These are phyloP conservation scores for Colletotrichum paranaense DNA, from an alignment of 2,329 filamentous ascomycete genomes.

Conservation along the genomic window DNA sequence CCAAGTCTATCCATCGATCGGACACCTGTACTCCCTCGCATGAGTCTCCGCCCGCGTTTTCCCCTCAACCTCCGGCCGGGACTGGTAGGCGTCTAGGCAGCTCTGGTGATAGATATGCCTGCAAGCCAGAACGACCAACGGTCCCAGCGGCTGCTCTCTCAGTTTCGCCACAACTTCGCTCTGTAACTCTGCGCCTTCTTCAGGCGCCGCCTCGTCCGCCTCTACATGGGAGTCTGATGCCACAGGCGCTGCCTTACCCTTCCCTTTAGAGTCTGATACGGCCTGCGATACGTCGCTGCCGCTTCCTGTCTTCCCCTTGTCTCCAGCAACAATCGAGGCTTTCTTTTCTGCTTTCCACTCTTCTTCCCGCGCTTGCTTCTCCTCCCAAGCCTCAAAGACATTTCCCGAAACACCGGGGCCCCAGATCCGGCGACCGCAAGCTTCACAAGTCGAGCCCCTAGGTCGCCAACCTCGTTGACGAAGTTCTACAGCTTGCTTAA, in stretches of 20 bases:
- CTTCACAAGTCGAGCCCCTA: constrained; percentile 86
- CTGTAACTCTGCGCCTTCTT: constrained; percentile 48
- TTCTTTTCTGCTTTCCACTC: constrained; percentile 57
- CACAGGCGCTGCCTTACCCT: constrained; percentile 68
- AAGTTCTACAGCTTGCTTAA: constrained; percentile 78
- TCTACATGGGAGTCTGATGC: constrained; percentile 40
- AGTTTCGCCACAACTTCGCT: constrained; percentile 43
- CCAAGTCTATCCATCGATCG: constrained; percentile 62
- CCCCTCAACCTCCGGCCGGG: constrained; percentile 58
- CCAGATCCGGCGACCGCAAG: constrained; percentile 86
- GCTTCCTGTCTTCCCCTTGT: constrained; percentile 49
- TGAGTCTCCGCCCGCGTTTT: constrained; percentile 51
- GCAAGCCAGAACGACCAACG: constrained; percentile 76
- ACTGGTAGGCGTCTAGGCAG: constrained; percentile 75
- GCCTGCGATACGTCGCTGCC: constrained; percentile 21
- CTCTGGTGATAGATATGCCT: constrained; percentile 77
- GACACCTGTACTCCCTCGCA: constrained; percentile 65
- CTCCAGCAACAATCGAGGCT: constrained; percentile 47
- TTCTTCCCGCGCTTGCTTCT: constrained; percentile 62
- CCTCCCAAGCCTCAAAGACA: constrained; percentile 87
- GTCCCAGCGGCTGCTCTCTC: constrained; percentile 65
- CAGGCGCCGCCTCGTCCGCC: constrained; percentile 51
- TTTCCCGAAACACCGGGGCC: constrained; percentile 83
- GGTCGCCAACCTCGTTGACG: constrained; percentile 91
- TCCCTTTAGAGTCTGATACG: constrained; percentile 58